These are phyloP conservation scores for Leccinum arenicola DNA, from an alignment of 768 basidiomycete genomes.

Conservation along the genomic window DNA sequence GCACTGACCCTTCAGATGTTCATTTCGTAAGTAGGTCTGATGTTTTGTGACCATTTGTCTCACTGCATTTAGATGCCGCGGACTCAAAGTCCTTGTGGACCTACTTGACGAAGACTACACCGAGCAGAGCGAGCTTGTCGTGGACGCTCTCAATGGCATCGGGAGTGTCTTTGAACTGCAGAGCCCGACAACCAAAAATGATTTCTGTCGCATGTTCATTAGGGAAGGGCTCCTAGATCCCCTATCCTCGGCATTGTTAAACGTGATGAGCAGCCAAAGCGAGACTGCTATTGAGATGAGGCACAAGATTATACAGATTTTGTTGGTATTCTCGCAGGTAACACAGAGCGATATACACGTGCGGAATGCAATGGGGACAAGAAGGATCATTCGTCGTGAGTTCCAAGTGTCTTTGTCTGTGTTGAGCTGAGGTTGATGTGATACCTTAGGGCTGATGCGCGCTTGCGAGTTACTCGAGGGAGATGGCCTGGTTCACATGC, in stretches of 20 bases:
- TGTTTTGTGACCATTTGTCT: background rate
- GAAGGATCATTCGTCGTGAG: conserved; percentile 88
- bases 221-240: conserved; percentile 94
- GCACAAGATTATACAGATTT: conserved; percentile 84
- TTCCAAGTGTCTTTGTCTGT: conserved; percentile 8
- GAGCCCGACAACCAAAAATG: conserved; percentile 95
- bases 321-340: conserved; percentile 91
- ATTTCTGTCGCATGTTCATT: conserved; percentile 98
- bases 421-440: conserved; percentile 1
- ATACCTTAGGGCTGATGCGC: conserved; percentile 66
- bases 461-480: conserved; percentile 86
- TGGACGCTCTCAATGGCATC: conserved; percentile 92
- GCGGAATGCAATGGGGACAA: conserved; percentile 84
- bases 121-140: conserved; percentile 86
- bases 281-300: conserved; percentile 71
- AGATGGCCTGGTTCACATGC: conserved; percentile 82
- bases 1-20: conserved; percentile 97
- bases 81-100: conserved; percentile 90
- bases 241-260: conserved; percentile 82
- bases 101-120: conserved; percentile 95
- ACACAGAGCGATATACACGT: conserved; percentile 96
- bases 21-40: conserved; percentile 74
- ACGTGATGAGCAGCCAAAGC: conserved; percentile 77
- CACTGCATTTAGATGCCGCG: conserved; percentile 69
- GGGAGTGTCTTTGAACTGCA: conserved; percentile 94